Evolutionary conservation across 2,329 filamentous ascomycete genomes (phyloP).

Genomic region (Xylariaceae sp.): DNA sequence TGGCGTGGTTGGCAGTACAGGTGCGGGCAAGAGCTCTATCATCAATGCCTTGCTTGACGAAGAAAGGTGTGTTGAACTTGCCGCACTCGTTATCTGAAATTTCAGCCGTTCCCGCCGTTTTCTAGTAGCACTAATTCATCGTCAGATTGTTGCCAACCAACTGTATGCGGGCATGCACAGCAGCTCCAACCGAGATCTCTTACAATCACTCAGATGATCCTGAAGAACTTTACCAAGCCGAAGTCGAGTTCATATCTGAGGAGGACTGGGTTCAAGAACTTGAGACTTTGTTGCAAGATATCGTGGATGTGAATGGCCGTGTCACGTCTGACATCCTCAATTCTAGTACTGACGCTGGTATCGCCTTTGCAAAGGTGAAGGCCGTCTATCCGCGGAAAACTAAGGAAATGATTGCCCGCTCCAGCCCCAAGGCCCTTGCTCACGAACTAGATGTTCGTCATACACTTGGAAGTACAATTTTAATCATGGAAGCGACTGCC

Average conservation of each 20-base stretch:
- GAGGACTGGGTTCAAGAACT: slow-evolving; percentile 28
- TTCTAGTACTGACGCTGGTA: slow-evolving; percentile 25
- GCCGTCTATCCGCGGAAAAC: slow-evolving; percentile 29
- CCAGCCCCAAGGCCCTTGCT: slow-evolving; percentile 20
- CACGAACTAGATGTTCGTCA: slow-evolving; percentile 21
- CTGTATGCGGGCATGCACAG: slow-evolving; percentile 29
- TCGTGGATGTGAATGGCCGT: slow-evolving; percentile 24
- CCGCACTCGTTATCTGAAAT: not conserved
- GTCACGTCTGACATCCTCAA: slow-evolving; percentile 22
- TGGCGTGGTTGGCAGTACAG: slow-evolving; percentile 57
- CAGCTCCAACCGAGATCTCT: slow-evolving; percentile 27
- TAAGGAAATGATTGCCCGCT: slow-evolving; percentile 26
- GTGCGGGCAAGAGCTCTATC: slow-evolving; percentile 56
- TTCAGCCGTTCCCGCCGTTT: not conserved
- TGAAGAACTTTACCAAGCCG: slow-evolving; percentile 25
- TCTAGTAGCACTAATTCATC: not conserved
- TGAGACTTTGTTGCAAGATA: slow-evolving; percentile 21
- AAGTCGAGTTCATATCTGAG: slow-evolving; percentile 28
- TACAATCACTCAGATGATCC: slow-evolving; percentile 29
- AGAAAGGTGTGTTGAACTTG: slow-evolving; percentile 37
- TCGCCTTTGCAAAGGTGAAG: slow-evolving; percentile 29
- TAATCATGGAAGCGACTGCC: slow-evolving; percentile 20
- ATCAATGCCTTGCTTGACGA: slow-evolving; percentile 61
- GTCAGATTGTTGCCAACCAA: slow-evolving; percentile 26
- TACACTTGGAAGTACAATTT: slow-evolving; percentile 27